Evolutionary conservation across 116 monocot genomes (phyloP).

Genomic region (Posidonia oceanica): DNA sequence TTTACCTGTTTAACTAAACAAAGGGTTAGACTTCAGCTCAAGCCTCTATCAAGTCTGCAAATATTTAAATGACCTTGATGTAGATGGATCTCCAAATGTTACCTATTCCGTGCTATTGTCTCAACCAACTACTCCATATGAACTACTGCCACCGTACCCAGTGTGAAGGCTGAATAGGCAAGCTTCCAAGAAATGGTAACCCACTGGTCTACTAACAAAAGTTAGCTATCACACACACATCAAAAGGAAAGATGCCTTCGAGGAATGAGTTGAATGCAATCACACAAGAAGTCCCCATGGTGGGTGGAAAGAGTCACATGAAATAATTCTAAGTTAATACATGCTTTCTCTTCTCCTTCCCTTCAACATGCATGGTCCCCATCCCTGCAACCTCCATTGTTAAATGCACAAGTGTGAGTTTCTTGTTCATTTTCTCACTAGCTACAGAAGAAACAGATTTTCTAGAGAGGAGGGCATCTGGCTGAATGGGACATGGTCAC

Average conservation of each 20-base stretch:
- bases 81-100: background rate
- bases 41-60: too few relatives aligned
- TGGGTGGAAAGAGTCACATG: constrained; percentile 9
- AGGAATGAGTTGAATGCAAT: constrained; percentile 1
- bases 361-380: background rate
- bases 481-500: background rate
- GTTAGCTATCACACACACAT: background rate
- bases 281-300: background rate
- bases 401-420: background rate
- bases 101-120: background rate
- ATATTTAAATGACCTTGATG: constrained; percentile 2
- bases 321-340: background rate
- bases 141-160: background rate
- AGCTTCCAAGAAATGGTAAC: constrained; percentile 3
- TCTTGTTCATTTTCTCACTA: background rate
- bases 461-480: background rate
- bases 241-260: constrained; percentile 2
- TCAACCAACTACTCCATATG: constrained; percentile 4
- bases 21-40: too few relatives aligned
- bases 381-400: background rate
- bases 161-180: background rate
- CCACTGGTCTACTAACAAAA: background rate
- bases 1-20: too few relatives aligned
- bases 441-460: background rate
- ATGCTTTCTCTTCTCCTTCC: background rate